Evolutionary conservation across 1,139 yeast species (phyloP).

Genomic region (Meyerozyma guilliermondii): DNA sequence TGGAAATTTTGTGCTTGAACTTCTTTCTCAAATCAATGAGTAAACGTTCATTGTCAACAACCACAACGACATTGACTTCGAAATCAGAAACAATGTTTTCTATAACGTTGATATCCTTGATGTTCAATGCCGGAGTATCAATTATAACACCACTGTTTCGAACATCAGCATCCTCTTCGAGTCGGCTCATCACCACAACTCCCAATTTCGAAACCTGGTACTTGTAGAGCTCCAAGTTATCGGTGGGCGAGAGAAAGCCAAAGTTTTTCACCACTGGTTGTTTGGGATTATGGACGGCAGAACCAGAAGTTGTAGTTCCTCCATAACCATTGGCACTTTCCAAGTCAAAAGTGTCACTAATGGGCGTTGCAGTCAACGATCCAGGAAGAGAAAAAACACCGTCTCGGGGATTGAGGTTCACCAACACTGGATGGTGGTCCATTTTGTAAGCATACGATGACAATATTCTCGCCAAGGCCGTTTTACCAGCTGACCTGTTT

Average conservation of each 20-base stretch:
- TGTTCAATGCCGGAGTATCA: conserved; percentile 70
- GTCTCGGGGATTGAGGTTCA: conserved; percentile 80
- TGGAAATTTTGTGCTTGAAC: conserved; percentile 36
- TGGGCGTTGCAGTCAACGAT: conserved; percentile 75
- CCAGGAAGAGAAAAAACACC: conserved; percentile 84
- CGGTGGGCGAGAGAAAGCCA: conserved; percentile 61
- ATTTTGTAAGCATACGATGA: conserved; percentile 73
- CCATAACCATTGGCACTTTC: conserved; percentile 77
- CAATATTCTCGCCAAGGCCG: conserved; percentile 65
- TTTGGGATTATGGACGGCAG: conserved; percentile 74
- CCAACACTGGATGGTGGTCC: conserved; percentile 58
- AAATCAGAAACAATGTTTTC: conserved; percentile 61
- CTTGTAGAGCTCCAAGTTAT: conserved; percentile 59
- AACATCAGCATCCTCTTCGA: conserved; percentile 50
- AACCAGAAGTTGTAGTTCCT: conserved; percentile 81
- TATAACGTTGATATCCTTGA: conserved; percentile 48
- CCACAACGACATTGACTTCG: conserved; percentile 51
- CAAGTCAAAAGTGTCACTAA: conserved; percentile 75
- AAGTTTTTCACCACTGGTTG: conserved; percentile 80
- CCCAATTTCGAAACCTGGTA: conserved; percentile 55
- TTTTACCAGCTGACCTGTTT: conserved; percentile 68
- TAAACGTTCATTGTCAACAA: conserved; percentile 62
- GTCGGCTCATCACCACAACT: conserved; percentile 50
- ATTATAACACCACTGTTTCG: conserved; percentile 61
- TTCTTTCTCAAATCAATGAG: conserved; percentile 59